phyloP scores from a whole-genome alignment of 2,329 filamentous ascomycete genomes.

The Hypoxylon sp. region DNA sequence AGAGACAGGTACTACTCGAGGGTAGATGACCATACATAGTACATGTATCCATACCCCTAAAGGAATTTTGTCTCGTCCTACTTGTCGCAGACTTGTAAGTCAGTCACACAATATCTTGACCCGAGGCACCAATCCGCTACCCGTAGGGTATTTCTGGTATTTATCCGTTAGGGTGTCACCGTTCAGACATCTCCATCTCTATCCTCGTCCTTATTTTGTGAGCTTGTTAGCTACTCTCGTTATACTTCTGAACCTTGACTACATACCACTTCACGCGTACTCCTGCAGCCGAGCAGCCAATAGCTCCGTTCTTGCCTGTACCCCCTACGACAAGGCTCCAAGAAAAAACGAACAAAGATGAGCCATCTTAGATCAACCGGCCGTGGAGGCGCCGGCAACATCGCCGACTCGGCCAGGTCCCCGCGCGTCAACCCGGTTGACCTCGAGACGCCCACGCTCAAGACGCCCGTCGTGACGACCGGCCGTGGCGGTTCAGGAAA shows the following conservation, averaged over 20 bases:
- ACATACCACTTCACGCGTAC: not conserved
- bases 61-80: conserved; percentile 1
- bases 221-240: too few relatives aligned
- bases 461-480: conserved; percentile 84
- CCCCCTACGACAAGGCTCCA: conserved; percentile 15
- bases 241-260: too few relatives aligned
- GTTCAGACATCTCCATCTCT: not conserved
- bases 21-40: too few relatives aligned
- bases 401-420: conserved; percentile 61
- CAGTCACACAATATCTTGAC: conserved; percentile 10
- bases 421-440: conserved; percentile 64
- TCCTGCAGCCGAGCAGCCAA: too few relatives aligned
- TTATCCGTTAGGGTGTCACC: conserved; percentile 1
- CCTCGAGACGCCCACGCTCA: conserved; percentile 83
- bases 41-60: not conserved
- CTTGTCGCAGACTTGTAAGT: conserved; percentile 15
- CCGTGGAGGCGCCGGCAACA: conserved; percentile 81
- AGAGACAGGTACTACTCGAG: too few relatives aligned
- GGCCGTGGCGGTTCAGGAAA: conserved; percentile 89
- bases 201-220: not conserved
- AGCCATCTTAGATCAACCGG: conserved; percentile 68
- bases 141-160: conserved; percentile 26
- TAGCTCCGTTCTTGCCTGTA: not conserved
- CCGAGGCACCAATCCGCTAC: conserved; percentile 1
- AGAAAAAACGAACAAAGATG: too few relatives aligned